phyloP scores from a whole-genome alignment of 75 land plant genomes.

The Picea sitchensis region DNA sequence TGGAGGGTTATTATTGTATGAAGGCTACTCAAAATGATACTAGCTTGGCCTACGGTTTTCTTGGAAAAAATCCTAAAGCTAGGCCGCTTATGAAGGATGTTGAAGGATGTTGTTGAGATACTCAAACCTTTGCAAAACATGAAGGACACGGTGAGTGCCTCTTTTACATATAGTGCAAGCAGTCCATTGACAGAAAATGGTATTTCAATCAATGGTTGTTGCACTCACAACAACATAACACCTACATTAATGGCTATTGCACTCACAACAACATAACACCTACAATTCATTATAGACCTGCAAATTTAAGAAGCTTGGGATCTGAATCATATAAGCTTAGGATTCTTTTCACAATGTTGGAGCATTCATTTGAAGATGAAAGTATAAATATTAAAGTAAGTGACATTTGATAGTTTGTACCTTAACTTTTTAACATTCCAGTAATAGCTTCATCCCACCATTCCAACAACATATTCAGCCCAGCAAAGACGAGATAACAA shows the following conservation, averaged over 20 bases:
- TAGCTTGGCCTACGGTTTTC: constrained; percentile 28
- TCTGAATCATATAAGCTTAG: neutral
- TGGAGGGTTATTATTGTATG: constrained; percentile 31
- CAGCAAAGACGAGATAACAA: no score
- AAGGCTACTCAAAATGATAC: constrained; percentile 33
- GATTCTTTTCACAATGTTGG: no score
- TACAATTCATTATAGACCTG: neutral
- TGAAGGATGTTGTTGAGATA: constrained; percentile 18
- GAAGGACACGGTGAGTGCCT: constrained; percentile 16
- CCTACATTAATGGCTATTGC: no score
- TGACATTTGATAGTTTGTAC: no score
- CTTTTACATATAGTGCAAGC: constrained; percentile 4
- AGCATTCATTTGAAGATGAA: no score
- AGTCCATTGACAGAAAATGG: neutral
- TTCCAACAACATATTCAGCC: no score
- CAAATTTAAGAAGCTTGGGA: constrained; percentile 1
- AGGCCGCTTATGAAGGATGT: constrained; percentile 24
- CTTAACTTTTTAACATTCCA: no score
- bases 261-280: neutral
- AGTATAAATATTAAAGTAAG: no score
- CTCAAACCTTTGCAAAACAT: constrained; percentile 22
- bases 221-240: neutral
- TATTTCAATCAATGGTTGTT: neutral
- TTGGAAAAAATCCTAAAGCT: constrained; percentile 19
- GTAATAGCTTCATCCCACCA: no score